Evolutionary conservation across 345 rosid species (phyloP), one percentile per base, ranked within the genome.

Genomic region (Salix exigua): DNA sequence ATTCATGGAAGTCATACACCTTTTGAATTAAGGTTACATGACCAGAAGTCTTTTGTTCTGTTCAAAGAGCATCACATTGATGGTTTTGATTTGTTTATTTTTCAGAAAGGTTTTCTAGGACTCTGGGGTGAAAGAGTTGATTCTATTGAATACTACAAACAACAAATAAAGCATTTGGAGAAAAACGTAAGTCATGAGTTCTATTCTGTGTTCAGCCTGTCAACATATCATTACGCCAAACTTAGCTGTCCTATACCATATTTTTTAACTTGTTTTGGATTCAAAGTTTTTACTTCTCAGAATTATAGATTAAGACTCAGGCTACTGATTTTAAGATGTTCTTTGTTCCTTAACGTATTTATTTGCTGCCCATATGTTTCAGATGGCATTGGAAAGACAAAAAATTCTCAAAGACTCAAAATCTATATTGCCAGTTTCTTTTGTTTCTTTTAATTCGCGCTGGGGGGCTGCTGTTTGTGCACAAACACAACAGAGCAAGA

Each of bases 401-500:
- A 89, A 87, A 81, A 88, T 93, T 79, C 77, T 93, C 35, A 87
- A 84, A 74, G 95, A 96, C 75, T 61, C 92, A 5, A 92, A 93
- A 75, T 82, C 88, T 70, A 86, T 90, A 42, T 87, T 93, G 70
- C 94, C 97, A 16, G 97, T 96, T 73, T 80, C 95, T 62, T 96
- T 96, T 82, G 97, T 93, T 53, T 92, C 99, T 61, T 96, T 96
- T 78, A 85, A 91, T 77, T 93, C 98, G 25, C 89, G 98, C 4
- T 93, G 99, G 98, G 99, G 97, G 0, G 98, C 99, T 66, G 94
- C 99, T 74, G 92, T 96, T 71, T 96, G 99, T 86, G 99, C 99
- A 71, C 99, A 96, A 81, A 96, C 99, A 26, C 94, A 91, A 67
- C 99, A 96, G 79, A 89, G 96, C 92, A 91, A 84, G 90, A 93